Conservation (phyloP, 192 early-diverging fungal species). For the Coemansia erecta region DNA sequence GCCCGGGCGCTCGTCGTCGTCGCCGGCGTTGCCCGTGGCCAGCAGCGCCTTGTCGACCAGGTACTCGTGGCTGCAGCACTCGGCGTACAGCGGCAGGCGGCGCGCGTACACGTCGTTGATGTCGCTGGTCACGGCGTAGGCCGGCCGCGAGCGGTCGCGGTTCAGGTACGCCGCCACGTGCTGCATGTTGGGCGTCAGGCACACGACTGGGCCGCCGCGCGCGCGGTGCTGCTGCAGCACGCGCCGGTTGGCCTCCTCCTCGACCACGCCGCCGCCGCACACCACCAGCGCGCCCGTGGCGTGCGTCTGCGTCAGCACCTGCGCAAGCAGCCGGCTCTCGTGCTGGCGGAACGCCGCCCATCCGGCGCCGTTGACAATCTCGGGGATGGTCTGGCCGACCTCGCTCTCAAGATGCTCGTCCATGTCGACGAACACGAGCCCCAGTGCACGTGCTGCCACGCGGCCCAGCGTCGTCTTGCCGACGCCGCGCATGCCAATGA, state of each 20-base stretch:
- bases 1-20: slow-evolving; percentile 35
- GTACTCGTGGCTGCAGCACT: slow-evolving; percentile 83
- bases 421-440: slow-evolving; percentile 82
- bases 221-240: slow-evolving; percentile 63
- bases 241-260: slow-evolving; percentile 67
- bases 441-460: slow-evolving; percentile 64
- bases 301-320: slow-evolving; percentile 58
- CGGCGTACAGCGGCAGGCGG: slow-evolving; percentile 72
- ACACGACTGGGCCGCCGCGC: slow-evolving; percentile 66
- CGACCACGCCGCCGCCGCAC: slow-evolving; percentile 95
- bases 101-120: slow-evolving; percentile 76
- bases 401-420: slow-evolving; percentile 78
- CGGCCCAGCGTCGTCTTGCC: slow-evolving; percentile 90
- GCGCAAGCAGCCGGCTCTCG: slow-evolving; percentile 67
- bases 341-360: slow-evolving; percentile 87
- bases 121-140: slow-evolving; percentile 69
- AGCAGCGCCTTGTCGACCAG: slow-evolving; percentile 57
- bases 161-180: slow-evolving; percentile 78
- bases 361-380: slow-evolving; percentile 71
- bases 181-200: slow-evolving; percentile 72
- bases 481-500: slow-evolving; percentile 99
- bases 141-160: slow-evolving; percentile 79
- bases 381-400: slow-evolving; percentile 71
- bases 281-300: slow-evolving; percentile 71
- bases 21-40: slow-evolving; percentile 6